Evolutionary conservation across 495 filamentous ascomycete genomes (phyloP).

Genomic region (Aspergillus campestris): DNA sequence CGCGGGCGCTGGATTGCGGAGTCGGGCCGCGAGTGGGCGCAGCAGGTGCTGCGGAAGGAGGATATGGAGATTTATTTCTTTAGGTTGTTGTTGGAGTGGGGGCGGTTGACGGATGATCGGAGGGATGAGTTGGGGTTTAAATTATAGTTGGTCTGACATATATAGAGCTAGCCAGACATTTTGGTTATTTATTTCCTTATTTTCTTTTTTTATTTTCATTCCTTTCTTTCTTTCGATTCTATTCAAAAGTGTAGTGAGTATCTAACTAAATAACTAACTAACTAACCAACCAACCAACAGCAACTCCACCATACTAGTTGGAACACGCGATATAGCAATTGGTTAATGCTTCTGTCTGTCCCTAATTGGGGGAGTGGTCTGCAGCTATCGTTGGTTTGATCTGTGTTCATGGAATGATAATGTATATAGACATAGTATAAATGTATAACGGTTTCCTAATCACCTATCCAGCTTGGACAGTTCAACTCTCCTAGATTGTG

Average conservation of each 20-base stretch:
- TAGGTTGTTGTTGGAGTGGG: slow-evolving; percentile 69
- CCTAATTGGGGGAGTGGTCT: too few relatives aligned
- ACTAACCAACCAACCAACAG: background rate
- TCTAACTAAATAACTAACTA: background rate
- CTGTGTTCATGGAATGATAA: too few relatives aligned
- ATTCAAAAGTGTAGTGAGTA: background rate
- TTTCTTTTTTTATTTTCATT: background rate
- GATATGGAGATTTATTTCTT: slow-evolving; percentile 84
- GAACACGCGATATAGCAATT: background rate
- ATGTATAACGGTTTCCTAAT: too few relatives aligned
- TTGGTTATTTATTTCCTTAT: background rate
- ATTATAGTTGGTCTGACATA: slow-evolving; percentile 4
- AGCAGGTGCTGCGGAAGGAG: slow-evolving; percentile 58
- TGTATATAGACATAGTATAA: too few relatives aligned
- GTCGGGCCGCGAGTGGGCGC: slow-evolving; percentile 56
- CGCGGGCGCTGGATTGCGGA: slow-evolving; percentile 58
- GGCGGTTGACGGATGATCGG: slow-evolving; percentile 51
- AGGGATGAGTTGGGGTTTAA: slow-evolving; percentile 51
- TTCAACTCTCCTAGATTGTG: too few relatives aligned
- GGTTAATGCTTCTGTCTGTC: too few relatives aligned
- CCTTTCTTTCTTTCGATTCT: background rate
- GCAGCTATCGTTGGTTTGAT: too few relatives aligned
- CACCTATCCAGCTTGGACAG: too few relatives aligned
- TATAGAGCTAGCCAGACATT: too few relatives aligned
- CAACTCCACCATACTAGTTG: too few relatives aligned